Evolutionary conservation across 2,329 filamentous ascomycete species (phyloP).

Genomic region (Cercospora zeina): DNA sequence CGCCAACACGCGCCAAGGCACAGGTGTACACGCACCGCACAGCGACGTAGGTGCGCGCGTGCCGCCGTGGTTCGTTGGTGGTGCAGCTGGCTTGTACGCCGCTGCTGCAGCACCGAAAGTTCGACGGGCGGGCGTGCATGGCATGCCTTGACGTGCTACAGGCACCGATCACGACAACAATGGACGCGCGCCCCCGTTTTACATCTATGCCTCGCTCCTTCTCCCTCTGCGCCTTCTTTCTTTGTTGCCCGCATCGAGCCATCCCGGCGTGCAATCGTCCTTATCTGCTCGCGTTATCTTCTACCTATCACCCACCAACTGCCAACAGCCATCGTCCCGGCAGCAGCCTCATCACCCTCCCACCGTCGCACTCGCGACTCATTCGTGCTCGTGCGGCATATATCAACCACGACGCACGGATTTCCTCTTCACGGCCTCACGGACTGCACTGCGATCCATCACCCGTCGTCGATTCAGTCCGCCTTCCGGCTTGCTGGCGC

Average conservation of each 20-base stretch:
- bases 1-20: too few relatives aligned
- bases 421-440: neutral
- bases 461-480: neutral
- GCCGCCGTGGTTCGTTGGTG: too few relatives aligned
- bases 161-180: neutral
- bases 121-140: neutral
- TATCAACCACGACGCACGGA: neutral
- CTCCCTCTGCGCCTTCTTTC: neutral
- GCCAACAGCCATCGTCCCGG: neutral
- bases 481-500: neutral
- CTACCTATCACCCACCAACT: neutral
- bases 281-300: neutral
- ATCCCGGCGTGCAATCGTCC: neutral
- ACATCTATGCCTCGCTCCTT: neutral
- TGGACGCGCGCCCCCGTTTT: too few relatives aligned
- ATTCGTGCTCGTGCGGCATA: neutral
- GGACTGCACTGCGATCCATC: neutral
- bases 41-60: too few relatives aligned
- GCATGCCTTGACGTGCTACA: neutral
- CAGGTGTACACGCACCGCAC: too few relatives aligned
- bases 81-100: too few relatives aligned
- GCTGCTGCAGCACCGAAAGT: constrained; percentile 1
- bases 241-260: neutral
- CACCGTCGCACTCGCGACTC: neutral
- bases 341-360: neutral